Evolutionary conservation across 805 yeast genomes (phyloP).

Genomic region (Yamadazyma paraphyllophila): DNA sequence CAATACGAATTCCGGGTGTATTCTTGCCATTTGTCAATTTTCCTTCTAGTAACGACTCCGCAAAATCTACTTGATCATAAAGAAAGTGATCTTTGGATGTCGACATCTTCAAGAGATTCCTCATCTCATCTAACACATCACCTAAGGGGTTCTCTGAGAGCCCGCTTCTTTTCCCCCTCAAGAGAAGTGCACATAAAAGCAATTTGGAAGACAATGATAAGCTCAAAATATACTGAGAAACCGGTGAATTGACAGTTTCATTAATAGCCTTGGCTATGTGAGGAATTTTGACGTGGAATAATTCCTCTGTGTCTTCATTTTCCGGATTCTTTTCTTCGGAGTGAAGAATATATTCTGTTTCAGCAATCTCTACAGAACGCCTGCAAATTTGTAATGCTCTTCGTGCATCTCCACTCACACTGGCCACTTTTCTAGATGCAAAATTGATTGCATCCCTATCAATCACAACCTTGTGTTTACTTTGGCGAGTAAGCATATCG

Average conservation of each 20-base stretch:
- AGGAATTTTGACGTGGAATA: conserved; percentile 58
- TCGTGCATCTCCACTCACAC: conserved; percentile 97
- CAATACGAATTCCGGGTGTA: conserved; percentile 45
- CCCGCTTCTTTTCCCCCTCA: conserved; percentile 65
- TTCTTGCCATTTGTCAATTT: neutral
- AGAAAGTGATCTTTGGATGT: conserved; percentile 22
- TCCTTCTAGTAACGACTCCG: conserved; percentile 10
- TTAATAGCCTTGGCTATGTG: conserved; percentile 79
- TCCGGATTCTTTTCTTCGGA: conserved; percentile 29
- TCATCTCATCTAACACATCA: conserved; percentile 76
- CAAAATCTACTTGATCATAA: conserved; percentile 9
- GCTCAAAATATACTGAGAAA: conserved; percentile 53
- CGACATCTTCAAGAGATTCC: conserved; percentile 45
- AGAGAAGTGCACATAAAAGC: conserved; percentile 64
- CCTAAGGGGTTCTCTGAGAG: conserved; percentile 70
- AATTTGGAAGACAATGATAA: conserved; percentile 71
- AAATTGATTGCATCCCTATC: conserved; percentile 79
- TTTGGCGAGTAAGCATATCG: conserved; percentile 37
- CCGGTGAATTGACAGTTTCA: conserved; percentile 76
- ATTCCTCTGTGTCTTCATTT: conserved; percentile 25
- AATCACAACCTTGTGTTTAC: conserved; percentile 43
- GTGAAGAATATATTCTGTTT: conserved; percentile 65
- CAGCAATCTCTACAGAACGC: conserved; percentile 87
- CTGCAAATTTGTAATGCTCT: conserved; percentile 85
- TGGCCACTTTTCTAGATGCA: conserved; percentile 91